Evolutionary conservation across 371 early-diverging fungal genomes (phyloP), one percentile per base, ranked within the genome.

Genomic region (Chytridium lagenaria): DNA sequence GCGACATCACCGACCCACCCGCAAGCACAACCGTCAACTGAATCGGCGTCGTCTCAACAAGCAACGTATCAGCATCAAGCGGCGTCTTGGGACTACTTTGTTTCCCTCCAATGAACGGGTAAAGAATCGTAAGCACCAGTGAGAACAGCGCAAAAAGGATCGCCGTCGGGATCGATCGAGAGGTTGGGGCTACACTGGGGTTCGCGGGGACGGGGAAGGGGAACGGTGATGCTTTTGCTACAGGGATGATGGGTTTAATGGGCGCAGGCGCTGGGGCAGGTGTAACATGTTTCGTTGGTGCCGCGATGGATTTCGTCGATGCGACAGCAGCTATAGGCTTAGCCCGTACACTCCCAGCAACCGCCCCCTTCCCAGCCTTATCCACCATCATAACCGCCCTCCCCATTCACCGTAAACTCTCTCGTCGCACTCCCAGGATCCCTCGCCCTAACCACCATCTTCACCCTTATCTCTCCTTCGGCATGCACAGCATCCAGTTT

Each of bases 1-100:
- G n/a, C 12, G 59, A 37, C 44, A 3, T 33, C 23, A 66, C 40
- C 49, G 66, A 40, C 10, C 55, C 69, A 15, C 59, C 55, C 26
- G 31, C 59, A 52, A 69, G 19, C 1, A 69, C 44, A 7, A n/a
- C 50, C 59, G 69, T 59, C n/a, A 69, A 28, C 69, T 69, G 69
- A 1, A 3, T 59, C 22, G 69, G 69, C 19, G 69, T 28, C n/a
- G 69, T 59, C n/a, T 55, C 69, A 10, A 1, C 2, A 3, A 50
- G 15, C 12, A 68, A 51, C 1, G 68, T 68, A 12, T 23, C 23
- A 2, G 69, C 59, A 1, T 55, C 59, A n/a, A 69, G 59, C 23
- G 69, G 69, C 23, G 37, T 39, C 28, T 3, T 39, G 2, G 59
- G 59, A 31, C 57, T 34, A 39, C 39, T 31, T 3, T 28, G 34